These are phyloP conservation scores for Postia placenta DNA, from an alignment of 768 basidiomycete genomes.

Conservation along the genomic window DNA sequence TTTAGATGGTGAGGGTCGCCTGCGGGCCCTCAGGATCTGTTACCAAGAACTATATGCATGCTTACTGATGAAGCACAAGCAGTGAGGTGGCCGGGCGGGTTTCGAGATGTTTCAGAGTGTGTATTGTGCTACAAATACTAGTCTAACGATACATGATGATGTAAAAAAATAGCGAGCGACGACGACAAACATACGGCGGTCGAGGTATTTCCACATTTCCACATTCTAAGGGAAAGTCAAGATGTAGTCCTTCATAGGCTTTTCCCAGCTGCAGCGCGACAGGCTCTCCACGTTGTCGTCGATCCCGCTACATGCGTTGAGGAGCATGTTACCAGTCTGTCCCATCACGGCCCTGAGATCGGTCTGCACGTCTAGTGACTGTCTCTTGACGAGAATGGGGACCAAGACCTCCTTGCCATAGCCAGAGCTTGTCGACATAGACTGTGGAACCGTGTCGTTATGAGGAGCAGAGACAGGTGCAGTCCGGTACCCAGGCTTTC, in stretches of 20 bases:
- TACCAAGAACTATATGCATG: too few species aligned
- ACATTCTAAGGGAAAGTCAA: slow-evolving; percentile 45
- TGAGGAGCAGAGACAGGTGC: background rate
- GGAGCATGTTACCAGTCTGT: slow-evolving; percentile 25
- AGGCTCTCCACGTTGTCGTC: slow-evolving; percentile 30
- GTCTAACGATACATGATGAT: background rate
- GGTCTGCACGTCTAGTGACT: slow-evolving; percentile 17
- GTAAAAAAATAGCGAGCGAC: too few species aligned
- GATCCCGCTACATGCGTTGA: slow-evolving; percentile 37
- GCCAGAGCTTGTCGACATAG: background rate
- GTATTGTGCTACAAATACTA: too few species aligned
- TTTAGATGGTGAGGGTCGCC: too few species aligned
- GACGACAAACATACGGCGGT: background rate
- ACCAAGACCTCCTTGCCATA: slow-evolving; percentile 5
- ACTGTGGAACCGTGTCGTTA: background rate
- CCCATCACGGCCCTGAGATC: slow-evolving; percentile 30
- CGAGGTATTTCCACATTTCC: too few species aligned
- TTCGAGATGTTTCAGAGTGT: too few species aligned
- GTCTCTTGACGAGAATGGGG: slow-evolving; percentile 10
- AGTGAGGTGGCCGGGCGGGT: too few species aligned
- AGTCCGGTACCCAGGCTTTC: too few species aligned
- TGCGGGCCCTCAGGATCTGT: too few species aligned
- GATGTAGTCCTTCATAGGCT: slow-evolving; percentile 54
- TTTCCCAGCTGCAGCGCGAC: slow-evolving; percentile 55
- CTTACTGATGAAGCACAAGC: too few species aligned